Evolutionary conservation across 768 basidiomycete species (phyloP).

Genomic region (Pulveroboletus frians): DNA sequence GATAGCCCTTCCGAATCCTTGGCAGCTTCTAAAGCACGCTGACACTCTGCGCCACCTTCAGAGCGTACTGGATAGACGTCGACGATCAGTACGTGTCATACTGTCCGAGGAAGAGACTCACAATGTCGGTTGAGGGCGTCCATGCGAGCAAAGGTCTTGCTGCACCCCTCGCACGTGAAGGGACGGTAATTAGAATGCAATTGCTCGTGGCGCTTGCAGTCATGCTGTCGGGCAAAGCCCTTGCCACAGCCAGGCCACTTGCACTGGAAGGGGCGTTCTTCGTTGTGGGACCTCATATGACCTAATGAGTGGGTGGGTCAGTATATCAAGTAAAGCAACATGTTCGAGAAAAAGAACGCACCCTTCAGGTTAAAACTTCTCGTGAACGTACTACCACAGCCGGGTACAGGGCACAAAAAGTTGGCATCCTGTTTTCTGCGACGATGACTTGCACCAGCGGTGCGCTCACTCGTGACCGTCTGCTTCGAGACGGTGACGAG

Average conservation of each 20-base stretch:
- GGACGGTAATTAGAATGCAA: conserved; percentile 90
- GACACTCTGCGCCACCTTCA: conserved; percentile 78
- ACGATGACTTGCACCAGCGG: conserved; percentile 79
- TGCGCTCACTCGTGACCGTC: conserved; percentile 88
- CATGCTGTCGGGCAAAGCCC: conserved; percentile 91
- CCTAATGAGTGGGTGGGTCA: conserved; percentile 39
- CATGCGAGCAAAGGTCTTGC: conserved; percentile 90
- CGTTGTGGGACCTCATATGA: conserved; percentile 92
- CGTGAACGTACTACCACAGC: conserved; percentile 86
- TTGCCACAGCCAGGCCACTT: conserved; percentile 93
- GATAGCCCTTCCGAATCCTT: conserved; percentile 24
- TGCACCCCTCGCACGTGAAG: conserved; percentile 89
- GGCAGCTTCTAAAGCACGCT: conserved; percentile 35
- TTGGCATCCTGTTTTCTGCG: conserved; percentile 85
- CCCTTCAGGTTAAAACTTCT: conserved; percentile 92
- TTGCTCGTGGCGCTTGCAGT: conserved; percentile 95
- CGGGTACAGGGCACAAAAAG: conserved; percentile 77
- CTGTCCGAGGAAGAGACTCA: conserved; percentile 39
- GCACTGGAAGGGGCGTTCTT: conserved; percentile 93
- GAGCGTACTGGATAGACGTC: conserved; percentile 52
- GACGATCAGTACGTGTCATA: neutral
- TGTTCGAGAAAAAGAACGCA: conserved; percentile 28
- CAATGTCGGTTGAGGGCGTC: conserved; percentile 92
- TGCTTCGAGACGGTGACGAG: conserved; percentile 47
- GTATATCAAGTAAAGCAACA: conserved; percentile 9